Evolutionary conservation across 306 rosid genomes (phyloP), one percentile per base, ranked within the genome.

Genomic region (Dryas alaskensis): DNA sequence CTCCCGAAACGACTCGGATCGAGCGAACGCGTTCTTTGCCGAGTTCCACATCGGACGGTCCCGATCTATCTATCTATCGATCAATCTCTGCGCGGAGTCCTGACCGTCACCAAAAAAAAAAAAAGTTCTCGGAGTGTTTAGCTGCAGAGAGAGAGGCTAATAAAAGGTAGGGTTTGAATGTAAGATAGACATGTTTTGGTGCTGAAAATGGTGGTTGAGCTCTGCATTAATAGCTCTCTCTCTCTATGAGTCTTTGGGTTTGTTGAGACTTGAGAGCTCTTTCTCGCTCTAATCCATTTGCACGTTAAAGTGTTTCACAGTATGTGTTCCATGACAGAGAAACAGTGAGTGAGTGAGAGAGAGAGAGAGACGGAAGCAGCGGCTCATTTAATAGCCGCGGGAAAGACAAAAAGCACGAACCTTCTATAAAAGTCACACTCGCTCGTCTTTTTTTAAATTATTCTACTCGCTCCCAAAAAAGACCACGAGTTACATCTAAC

Each of bases 11-110:
- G 99, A 87, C 58, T 84, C 62, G 78, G 96, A 58, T 64, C 96
- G 63, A 13, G 85, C 80, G 57, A 95, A 95, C 47, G 85, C 92
- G 57, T 92, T 90, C 76, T 88, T 88, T 69, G 91, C 84, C 60
- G 98, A 84, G 93, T 95, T 95, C 99, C 99, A 95, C 99, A 95
- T 95, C 66, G 50, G 52, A 57, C 79, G 60, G 77, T 70, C 43
- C 43, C 43, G 55, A 19, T 14, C n/a, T 31, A 31, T 1, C 37
- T 31, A 31, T 31, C 60, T 49, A 19, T 19, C 19, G 22, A 22
- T 31, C 52, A 31, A 61, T 10, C 73, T 52, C 22, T 52, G 8
- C 16, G 16, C 10, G n/a, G 22, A 10, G 19, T 25, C 4, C 47
- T 40, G 37, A 31, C 37, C 37, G 37, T 1, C 37, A 31, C 37